Conservation (phyloP, 225 moss, liverwort and hornwort genomes). For the Polytrichum commune region DNA sequence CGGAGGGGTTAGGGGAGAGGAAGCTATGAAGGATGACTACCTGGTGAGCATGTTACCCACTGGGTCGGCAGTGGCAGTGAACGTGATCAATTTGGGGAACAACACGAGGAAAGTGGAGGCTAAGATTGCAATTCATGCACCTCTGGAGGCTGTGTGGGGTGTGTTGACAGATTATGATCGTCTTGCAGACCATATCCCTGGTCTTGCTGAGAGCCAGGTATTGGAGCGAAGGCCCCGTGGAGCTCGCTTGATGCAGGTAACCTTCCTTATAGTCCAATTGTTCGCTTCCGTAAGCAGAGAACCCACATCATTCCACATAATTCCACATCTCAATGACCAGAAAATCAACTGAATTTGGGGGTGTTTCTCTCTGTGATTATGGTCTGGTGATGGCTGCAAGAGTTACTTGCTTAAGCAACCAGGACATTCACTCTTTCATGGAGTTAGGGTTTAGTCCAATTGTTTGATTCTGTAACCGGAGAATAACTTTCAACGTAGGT, state of each 20-base stretch:
- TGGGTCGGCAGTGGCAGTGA: conserved; percentile 41
- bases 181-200: conserved; percentile 83
- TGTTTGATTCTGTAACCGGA: no score
- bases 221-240: conserved; percentile 60
- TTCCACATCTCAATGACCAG: neutral
- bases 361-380: no score
- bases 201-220: conserved; percentile 72
- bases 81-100: conserved; percentile 57
- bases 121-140: conserved; percentile 52
- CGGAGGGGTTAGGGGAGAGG: neutral
- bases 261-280: no score
- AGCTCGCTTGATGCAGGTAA: conserved; percentile 72
- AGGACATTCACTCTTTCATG: no score
- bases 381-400: no score
- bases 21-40: conserved; percentile 4
- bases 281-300: neutral
- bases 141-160: conserved; percentile 73
- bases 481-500: no score
- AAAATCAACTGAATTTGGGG: no score
- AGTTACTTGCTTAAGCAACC: no score
- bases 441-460: no score
- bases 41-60: conserved; percentile 9
- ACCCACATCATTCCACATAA: neutral
- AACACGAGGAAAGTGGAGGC: conserved; percentile 76
- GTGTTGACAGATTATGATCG: conserved; percentile 82